Conservation (phyloP, 2,329 filamentous ascomycete genomes). For the Paecilomyces niveus region DNA sequence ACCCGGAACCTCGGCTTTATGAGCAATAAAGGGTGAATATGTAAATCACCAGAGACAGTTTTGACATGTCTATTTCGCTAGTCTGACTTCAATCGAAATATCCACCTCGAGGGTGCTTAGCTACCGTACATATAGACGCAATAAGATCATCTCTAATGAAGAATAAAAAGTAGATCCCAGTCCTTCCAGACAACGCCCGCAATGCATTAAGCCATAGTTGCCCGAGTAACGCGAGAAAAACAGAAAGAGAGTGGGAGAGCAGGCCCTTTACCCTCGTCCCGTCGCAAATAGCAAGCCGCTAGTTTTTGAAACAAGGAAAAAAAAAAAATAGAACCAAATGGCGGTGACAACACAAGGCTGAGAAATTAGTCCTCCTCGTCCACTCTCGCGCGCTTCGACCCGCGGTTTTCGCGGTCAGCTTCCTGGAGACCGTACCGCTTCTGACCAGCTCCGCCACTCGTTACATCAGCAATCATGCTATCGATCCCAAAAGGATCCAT, state of each 20-base stretch:
- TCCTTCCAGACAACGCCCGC: slow-evolving; percentile 18
- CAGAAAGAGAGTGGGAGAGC: not conserved
- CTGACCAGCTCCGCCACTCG: slow-evolving; percentile 47
- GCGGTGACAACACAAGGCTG: not conserved
- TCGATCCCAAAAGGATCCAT: slow-evolving; percentile 91
- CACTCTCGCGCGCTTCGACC: slow-evolving; percentile 65
- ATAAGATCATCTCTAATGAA: not conserved
- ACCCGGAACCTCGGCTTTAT: not conserved
- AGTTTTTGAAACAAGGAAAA: not conserved
- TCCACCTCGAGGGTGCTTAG: not conserved
- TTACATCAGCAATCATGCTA: slow-evolving; percentile 78
- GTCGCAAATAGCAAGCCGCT: not conserved
- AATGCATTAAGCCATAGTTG: slow-evolving; percentile 17
- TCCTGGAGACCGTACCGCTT: slow-evolving; percentile 41
- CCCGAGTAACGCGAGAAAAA: not conserved
- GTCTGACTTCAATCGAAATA: not conserved
- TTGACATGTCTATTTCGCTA: not conserved
- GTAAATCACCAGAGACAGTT: not conserved
- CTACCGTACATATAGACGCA: not conserved
- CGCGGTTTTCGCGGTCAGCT: slow-evolving; percentile 26
- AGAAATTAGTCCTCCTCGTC: slow-evolving; percentile 54
- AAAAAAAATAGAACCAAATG: not conserved
- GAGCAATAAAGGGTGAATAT: not conserved
- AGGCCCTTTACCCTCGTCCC: not conserved
- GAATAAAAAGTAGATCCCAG: slow-evolving; percentile 8